phyloP scores from a whole-genome alignment of 2,329 filamentous ascomycete genomes.

The Pyricularia grisea region DNA sequence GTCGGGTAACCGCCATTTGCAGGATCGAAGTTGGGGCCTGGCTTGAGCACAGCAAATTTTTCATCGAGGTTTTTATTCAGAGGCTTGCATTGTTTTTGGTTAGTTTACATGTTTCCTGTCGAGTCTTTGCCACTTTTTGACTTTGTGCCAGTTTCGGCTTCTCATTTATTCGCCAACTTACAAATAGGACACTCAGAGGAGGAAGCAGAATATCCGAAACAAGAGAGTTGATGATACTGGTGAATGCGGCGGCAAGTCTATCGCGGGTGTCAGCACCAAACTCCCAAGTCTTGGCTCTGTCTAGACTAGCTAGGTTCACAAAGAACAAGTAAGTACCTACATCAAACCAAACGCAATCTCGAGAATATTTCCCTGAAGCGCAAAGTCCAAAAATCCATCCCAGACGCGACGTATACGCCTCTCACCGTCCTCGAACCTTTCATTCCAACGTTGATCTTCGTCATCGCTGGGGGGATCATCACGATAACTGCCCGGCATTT shows the following conservation, averaged over 20 bases:
- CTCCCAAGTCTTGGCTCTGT: neutral
- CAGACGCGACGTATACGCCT: constrained; percentile 41
- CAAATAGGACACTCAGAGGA: constrained; percentile 55
- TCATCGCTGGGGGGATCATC: constrained; percentile 14
- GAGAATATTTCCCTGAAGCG: constrained; percentile 64
- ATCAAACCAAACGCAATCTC: constrained; percentile 70
- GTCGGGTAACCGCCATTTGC: constrained; percentile 55
- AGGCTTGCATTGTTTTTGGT: constrained; percentile 26
- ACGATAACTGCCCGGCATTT: constrained; percentile 9
- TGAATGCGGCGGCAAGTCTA: constrained; percentile 63
- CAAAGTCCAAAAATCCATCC: constrained; percentile 62
- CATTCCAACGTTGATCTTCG: constrained; percentile 14
- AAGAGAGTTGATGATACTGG: constrained; percentile 61
- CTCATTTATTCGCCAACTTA: neutral
- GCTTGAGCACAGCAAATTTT: constrained; percentile 58
- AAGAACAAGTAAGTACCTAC: constrained; percentile 33
- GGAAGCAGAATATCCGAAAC: constrained; percentile 63
- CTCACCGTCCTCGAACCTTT: constrained; percentile 30
- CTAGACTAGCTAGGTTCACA: no score
- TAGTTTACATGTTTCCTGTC: neutral
- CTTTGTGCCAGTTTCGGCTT: neutral
- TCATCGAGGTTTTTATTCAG: constrained; percentile 63
- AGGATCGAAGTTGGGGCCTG: constrained; percentile 43
- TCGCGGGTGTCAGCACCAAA: neutral
- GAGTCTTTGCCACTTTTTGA: neutral